Base-by-base conservation (phyloP, 495 filamentous ascomycete genomes). In the Penicillium longicatenatum region DNA sequence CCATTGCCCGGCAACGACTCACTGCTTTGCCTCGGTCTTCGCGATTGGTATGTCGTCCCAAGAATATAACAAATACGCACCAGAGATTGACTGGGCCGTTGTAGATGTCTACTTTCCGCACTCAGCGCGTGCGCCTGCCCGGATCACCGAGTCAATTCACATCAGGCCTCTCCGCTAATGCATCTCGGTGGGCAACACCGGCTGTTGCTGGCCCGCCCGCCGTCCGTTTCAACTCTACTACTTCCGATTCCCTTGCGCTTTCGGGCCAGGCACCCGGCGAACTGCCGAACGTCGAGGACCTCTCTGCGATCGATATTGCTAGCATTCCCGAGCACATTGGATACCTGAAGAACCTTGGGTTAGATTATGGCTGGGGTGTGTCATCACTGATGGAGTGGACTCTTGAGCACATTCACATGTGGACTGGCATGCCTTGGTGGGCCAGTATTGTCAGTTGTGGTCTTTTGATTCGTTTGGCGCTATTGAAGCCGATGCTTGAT, bases 311-410 rank as follows among this genome's bases (percentile, higher is more conserved):
- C 4, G 75, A 75, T 50, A 71, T 77, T 50, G 66, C 67, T 24
- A 65, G 78, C 29, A 80, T 89, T 41, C 82, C 88, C 19, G 89
- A 91, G 59, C 77, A 83, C 19, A 86, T 94, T 57, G 94, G 94
- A 50, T 97, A 90, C 63, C 79, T 98, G 50, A 87, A 89, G 62
- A 81, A 82, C 1, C 74, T 97, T 20, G 94, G 94, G 2, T 73
- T 98, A 20, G 91, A 97, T 59, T 97, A 84, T 64, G 91, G 92
- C 64, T 92, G 77, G 78, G 93, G 94, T 21, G 80, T 87, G 3
- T 88, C 90, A 0, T 66, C 84, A 1, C 56, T 82, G 10, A 82
- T 94, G 52, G 78, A 97, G 77, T 90, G 75, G 74, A 4, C 86
- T 8, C 72, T 97, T 30, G 94, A 98, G 74, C 86, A 93, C 65